These are phyloP conservation scores for Spathaspora sp. DNA, from an alignment of 805 yeast genomes.

Conservation along the genomic window DNA sequence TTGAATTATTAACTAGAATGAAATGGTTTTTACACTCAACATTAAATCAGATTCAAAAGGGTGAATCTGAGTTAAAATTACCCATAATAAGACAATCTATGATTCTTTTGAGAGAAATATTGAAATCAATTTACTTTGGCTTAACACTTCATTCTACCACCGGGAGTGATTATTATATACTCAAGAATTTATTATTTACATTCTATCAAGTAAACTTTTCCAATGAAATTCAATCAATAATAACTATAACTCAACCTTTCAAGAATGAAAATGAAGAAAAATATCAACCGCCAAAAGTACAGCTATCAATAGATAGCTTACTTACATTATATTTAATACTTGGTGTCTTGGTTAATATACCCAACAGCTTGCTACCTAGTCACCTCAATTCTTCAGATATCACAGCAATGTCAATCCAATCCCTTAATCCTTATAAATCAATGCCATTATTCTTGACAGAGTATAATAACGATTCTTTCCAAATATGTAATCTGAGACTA, in stretches of 20 bases:
- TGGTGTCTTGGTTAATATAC: slow-evolving; percentile 22
- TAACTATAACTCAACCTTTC: slow-evolving; percentile 10
- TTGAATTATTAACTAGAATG: slow-evolving; percentile 12
- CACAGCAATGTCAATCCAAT: slow-evolving; percentile 17
- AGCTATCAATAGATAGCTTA: slow-evolving; percentile 23
- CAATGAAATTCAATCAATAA: slow-evolving; percentile 13
- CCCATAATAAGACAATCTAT: slow-evolving; percentile 23
- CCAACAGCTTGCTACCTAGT: slow-evolving; percentile 17
- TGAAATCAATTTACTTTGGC: slow-evolving; percentile 17
- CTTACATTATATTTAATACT: slow-evolving; percentile 21
- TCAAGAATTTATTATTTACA: slow-evolving; percentile 19
- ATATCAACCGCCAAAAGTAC: slow-evolving; percentile 15
- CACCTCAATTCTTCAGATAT: slow-evolving; percentile 23
- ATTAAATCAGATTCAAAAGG: slow-evolving; percentile 10
- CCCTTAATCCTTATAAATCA: slow-evolving; percentile 19
- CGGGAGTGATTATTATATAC: slow-evolving; percentile 14
- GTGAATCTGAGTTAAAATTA: slow-evolving; percentile 7
- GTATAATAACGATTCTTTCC: slow-evolving; percentile 6
- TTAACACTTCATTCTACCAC: slow-evolving; percentile 10
- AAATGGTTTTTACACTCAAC: slow-evolving; percentile 15
- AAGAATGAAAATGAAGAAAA: slow-evolving; percentile 6
- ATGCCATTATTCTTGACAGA: slow-evolving; percentile 1
- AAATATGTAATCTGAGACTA: slow-evolving; percentile 13
- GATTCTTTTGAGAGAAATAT: slow-evolving; percentile 20
- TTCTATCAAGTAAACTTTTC: slow-evolving; percentile 23